Evolutionary conservation across 495 filamentous ascomycete genomes (phyloP).

Genomic region (Penicillium egyptiacum): DNA sequence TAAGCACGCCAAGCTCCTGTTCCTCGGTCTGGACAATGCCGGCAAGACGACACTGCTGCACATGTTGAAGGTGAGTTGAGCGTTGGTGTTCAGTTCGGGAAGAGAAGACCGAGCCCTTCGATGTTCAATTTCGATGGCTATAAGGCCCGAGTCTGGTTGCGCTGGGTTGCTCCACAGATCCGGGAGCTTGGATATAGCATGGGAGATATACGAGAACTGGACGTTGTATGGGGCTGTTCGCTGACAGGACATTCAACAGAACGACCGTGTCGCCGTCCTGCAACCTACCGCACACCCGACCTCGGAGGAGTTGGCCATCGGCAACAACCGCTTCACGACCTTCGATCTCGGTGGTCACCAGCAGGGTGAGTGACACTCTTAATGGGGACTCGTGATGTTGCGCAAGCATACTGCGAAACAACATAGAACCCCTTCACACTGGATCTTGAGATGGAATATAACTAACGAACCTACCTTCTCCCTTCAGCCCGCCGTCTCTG

Average conservation of each 20-base stretch:
- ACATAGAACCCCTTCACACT: background rate
- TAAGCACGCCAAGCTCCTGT: slow-evolving; percentile 94
- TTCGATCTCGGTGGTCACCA: slow-evolving; percentile 97
- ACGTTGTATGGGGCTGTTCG: background rate
- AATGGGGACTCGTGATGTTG: background rate
- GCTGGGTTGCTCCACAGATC: background rate
- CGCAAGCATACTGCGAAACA: background rate
- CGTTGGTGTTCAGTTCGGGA: background rate
- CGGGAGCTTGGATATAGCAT: background rate
- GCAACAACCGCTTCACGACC: slow-evolving; percentile 94
- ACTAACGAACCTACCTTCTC: background rate
- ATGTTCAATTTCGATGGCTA: too few relatives aligned
- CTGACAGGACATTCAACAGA: slow-evolving; percentile 50
- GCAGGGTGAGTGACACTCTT: slow-evolving; percentile 63
- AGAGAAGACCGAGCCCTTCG: background rate
- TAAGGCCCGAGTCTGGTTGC: background rate
- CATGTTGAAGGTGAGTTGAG: slow-evolving; percentile 78
- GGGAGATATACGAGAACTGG: background rate
- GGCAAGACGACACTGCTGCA: slow-evolving; percentile 93
- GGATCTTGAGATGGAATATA: background rate
- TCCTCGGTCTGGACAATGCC: slow-evolving; percentile 94
- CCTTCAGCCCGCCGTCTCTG: slow-evolving; percentile 86
- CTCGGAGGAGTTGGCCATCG: slow-evolving; percentile 94
- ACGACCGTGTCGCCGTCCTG: slow-evolving; percentile 91
- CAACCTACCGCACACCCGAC: slow-evolving; percentile 89